phyloP scores from a whole-genome alignment of 2,329 filamentous ascomycete genomes.

The Xenosphaeropsis pyriputrescens region DNA sequence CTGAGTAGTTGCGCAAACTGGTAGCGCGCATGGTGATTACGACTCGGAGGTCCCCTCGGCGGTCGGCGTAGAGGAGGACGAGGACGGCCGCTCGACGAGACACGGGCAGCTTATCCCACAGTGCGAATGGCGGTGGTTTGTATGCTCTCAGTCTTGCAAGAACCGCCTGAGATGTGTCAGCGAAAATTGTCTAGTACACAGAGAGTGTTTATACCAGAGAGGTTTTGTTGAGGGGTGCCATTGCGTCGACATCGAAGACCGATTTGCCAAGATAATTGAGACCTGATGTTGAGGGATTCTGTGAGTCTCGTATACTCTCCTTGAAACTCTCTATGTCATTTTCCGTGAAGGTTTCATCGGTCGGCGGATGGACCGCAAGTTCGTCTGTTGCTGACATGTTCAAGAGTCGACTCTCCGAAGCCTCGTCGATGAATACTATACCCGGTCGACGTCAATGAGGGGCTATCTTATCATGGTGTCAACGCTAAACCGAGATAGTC shows the following conservation, averaged over 20 bases:
- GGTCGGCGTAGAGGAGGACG: slow-evolving; percentile 76
- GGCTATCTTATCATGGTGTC: too few species aligned
- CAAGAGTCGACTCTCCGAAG: too few species aligned
- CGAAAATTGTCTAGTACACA: background rate
- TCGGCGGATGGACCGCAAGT: too few species aligned
- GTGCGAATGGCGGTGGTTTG: slow-evolving; percentile 41
- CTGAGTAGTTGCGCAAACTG: slow-evolving; percentile 54
- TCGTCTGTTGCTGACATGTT: too few species aligned
- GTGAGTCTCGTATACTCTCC: background rate
- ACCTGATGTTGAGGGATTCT: background rate
- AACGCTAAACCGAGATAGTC: too few species aligned
- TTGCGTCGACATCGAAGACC: slow-evolving; percentile 16
- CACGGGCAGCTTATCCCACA: slow-evolving; percentile 45
- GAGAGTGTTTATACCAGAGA: slow-evolving; percentile 14
- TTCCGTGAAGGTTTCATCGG: too few species aligned
- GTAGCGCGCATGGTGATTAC: slow-evolving; percentile 56
- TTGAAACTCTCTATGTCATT: background rate
- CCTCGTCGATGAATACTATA: too few species aligned
- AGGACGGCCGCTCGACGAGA: slow-evolving; percentile 73
- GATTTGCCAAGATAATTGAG: background rate
- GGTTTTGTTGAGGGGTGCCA: slow-evolving; percentile 16
- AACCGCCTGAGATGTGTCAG: slow-evolving; percentile 12
- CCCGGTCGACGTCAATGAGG: too few species aligned
- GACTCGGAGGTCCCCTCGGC: slow-evolving; percentile 59
- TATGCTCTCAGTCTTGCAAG: slow-evolving; percentile 45